Base-by-base conservation (phyloP, 345 rosid species). In the Mallotus nudiflorus region DNA sequence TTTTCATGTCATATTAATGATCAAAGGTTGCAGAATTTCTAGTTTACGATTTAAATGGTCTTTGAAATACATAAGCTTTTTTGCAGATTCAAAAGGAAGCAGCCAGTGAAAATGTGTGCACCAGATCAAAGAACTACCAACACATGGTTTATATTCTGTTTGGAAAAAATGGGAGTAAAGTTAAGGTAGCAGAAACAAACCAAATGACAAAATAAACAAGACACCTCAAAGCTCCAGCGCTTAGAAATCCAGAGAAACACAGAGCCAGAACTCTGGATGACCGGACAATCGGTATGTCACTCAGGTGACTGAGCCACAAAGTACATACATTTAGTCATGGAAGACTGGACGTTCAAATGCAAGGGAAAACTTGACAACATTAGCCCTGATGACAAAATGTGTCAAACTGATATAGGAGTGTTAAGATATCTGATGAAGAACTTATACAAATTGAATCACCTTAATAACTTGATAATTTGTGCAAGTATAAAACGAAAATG, bases 401-500 rank as follows among this genome's bases (percentile, higher is more conserved):
- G 49, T 31, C 42, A 42, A 39, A 25, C 35, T 66, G 56, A 10
- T 16, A 24, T n/a, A 66, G 27, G 29, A 14, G 10, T 37, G 61
- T 51, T 50, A 5, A 51, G 46, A 50, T 31, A 13, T 3, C 18
- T 24, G 15, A 50, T 52, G 29, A 22, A 22, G 50, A 67, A 25
- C 35, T n/a, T 0, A 25, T 15, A 27, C n/a, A 45, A 33, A 25
- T 15, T 37, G 20, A 12, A 44, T 39, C 44, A 45, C n/a, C 53
- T 42, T 4, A 5, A 56, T 10, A 57, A 12, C 42, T 31, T 18
- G 22, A 67, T 15, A 14, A 28, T 13, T 16, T 42, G 3, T 27
- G 12, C 74, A 71, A 9, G 31, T 39, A 33, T 15, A 27, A 9
- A 24, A 15, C 28, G 59, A 79, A 22, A 19, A 35, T 44, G 50